A percentile compares a stretch with the other conserved stretches of the same genome.
These are phyloP conservation scores for Ceratobasidium theobromae DNA, from an alignment of 1,284 basidiomycete species.

Conservation along the genomic window DNA sequence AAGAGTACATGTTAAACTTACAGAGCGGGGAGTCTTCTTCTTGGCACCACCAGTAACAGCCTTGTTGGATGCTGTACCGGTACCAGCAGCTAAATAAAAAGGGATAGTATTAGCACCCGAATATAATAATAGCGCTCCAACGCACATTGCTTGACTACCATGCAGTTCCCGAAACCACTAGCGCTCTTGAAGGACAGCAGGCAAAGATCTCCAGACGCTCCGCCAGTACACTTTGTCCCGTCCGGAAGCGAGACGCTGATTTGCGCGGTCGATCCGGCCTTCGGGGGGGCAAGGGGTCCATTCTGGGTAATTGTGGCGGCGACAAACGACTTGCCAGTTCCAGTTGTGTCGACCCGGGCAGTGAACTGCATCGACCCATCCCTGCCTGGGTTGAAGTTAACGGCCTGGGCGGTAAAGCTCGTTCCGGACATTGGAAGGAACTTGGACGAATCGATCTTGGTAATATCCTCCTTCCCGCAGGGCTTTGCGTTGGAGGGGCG, in stretches of 20 bases:
- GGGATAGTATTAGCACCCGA: neutral
- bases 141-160: conserved; percentile 21
- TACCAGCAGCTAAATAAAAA: neutral
- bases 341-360: conserved; percentile 48
- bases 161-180: conserved; percentile 31
- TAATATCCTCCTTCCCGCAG: conserved; percentile 48
- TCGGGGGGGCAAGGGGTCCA: conserved; percentile 39
- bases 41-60: neutral
- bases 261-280: conserved; percentile 14
- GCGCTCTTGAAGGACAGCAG: conserved; percentile 29
- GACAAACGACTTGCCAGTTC: conserved; percentile 47
- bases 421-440: conserved; percentile 50
- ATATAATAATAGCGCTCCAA: neutral
- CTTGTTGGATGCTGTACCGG: neutral
- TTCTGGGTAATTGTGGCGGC: conserved; percentile 47
- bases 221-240: conserved; percentile 21
- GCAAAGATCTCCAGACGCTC: neutral
- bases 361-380: conserved; percentile 57
- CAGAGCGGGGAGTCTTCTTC: conserved; percentile 22
- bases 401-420: conserved; percentile 49
- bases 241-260: conserved; percentile 3
- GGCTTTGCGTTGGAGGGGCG: conserved; percentile 46
- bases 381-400: conserved; percentile 53
- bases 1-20: neutral
- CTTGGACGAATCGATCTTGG: conserved; percentile 47